phyloP scores from a whole-genome alignment of 139 green algal genomes.

The Limnomonas spitsbergensis region DNA sequence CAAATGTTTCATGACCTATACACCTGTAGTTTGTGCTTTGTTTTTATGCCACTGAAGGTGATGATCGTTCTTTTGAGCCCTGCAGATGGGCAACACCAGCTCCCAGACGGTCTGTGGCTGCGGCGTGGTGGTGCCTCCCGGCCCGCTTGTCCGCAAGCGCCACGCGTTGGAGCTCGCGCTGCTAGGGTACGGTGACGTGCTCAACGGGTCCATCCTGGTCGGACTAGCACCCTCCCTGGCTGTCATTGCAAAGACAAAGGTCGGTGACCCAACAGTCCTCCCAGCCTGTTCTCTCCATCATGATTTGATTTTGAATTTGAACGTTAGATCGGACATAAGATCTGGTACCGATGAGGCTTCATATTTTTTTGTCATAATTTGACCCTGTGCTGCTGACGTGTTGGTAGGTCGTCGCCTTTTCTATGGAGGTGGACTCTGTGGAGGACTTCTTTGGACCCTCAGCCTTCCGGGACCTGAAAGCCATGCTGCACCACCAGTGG shows the following conservation, averaged over 20 bases:
- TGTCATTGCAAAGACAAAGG: constrained; percentile 13
- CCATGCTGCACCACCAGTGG: neutral
- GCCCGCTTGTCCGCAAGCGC: neutral
- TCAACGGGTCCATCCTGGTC: constrained; percentile 10
- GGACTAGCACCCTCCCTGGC: neutral
- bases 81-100: neutral
- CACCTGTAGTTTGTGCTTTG: too few relatives aligned
- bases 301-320: too few relatives aligned
- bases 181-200: constrained; percentile 16
- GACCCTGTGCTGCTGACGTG: too few relatives aligned
- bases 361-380: too few relatives aligned
- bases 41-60: too few relatives aligned
- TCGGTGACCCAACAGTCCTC: neutral
- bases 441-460: neutral
- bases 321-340: too few relatives aligned
- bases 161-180: neutral
- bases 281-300: neutral
- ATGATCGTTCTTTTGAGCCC: neutral
- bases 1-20: too few relatives aligned
- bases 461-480: neutral
- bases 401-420: neutral
- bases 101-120: neutral
- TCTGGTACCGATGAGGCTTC: too few relatives aligned
- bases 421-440: neutral
- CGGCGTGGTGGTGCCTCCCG: neutral